Conservation (phyloP, 805 yeast genomes). For the Kuraishia molischiana region DNA sequence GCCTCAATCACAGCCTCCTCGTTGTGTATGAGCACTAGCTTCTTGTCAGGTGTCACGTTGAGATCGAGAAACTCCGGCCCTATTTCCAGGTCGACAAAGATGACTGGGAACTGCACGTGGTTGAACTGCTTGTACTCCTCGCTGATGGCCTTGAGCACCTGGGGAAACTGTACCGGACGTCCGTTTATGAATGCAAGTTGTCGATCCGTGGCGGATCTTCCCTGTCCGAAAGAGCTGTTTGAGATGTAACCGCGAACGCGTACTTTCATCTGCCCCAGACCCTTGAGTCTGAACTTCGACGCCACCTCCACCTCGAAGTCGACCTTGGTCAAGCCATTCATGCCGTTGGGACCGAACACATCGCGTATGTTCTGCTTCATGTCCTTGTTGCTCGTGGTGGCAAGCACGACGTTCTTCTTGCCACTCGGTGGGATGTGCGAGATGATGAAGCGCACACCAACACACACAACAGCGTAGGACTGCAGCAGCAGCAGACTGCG, state of each 20-base stretch:
- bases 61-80: conserved; percentile 55
- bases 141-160: conserved; percentile 48
- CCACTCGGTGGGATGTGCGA: conserved; percentile 37
- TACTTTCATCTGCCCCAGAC: conserved; percentile 21
- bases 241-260: conserved; percentile 57
- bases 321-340: conserved; percentile 46
- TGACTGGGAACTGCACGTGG: conserved; percentile 61
- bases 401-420: conserved; percentile 43
- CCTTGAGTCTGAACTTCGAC: conserved; percentile 13
- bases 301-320: conserved; percentile 29
- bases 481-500: conserved; percentile 57
- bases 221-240: conserved; percentile 69
- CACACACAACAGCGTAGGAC: conserved; percentile 54
- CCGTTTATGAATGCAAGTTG: conserved; percentile 68
- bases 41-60: conserved; percentile 88
- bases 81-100: conserved; percentile 50
- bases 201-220: conserved; percentile 61
- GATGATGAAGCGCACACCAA: conserved; percentile 50
- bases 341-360: conserved; percentile 62
- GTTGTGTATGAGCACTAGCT: conserved; percentile 56
- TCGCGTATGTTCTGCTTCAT: conserved; percentile 51
- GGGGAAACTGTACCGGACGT: conserved; percentile 59
- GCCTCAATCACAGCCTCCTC: conserved; percentile 52
- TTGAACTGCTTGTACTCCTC: conserved; percentile 70
- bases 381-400: conserved; percentile 41